Conservation (phyloP, 2,329 filamentous ascomycete genomes). For the Fusarium tjaetaba region DNA sequence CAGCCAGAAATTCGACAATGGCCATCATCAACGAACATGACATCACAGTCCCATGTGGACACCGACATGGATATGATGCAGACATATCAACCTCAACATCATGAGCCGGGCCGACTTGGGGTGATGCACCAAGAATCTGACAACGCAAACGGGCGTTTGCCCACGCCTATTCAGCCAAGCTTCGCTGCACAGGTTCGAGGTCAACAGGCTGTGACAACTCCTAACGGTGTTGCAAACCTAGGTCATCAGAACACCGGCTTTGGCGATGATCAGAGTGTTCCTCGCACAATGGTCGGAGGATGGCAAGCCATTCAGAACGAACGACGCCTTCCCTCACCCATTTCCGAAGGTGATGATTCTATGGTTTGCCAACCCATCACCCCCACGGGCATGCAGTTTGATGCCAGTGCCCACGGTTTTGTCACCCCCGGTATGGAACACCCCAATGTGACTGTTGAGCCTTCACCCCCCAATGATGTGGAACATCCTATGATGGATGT, state of each 20-base stretch:
- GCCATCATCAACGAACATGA: slow-evolving; percentile 41
- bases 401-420: slow-evolving; percentile 49
- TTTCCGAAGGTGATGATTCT: slow-evolving; percentile 64
- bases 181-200: slow-evolving; percentile 66
- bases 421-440: slow-evolving; percentile 43
- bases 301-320: slow-evolving; percentile 65
- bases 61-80: slow-evolving; percentile 64
- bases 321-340: slow-evolving; percentile 67
- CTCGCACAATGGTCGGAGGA: slow-evolving; percentile 60
- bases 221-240: slow-evolving; percentile 51
- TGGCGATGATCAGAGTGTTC: slow-evolving; percentile 55
- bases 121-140: slow-evolving; percentile 32
- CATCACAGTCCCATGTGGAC: slow-evolving; percentile 42
- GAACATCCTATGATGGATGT: slow-evolving; percentile 53
- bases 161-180: slow-evolving; percentile 68
- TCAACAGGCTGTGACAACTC: slow-evolving; percentile 56
- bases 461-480: slow-evolving; percentile 50
- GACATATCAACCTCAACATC: slow-evolving; percentile 41
- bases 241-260: slow-evolving; percentile 54
- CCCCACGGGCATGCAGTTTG: slow-evolving; percentile 46
- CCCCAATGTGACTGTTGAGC: slow-evolving; percentile 28
- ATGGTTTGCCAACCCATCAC: slow-evolving; percentile 52
- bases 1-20: slow-evolving; percentile 48
- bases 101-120: slow-evolving; percentile 11
- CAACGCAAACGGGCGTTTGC: slow-evolving; percentile 58